Evolutionary conservation across 345 rosid genomes (phyloP), one percentile per base, ranked within the genome.

Genomic region (Rubroshorea leprosula): DNA sequence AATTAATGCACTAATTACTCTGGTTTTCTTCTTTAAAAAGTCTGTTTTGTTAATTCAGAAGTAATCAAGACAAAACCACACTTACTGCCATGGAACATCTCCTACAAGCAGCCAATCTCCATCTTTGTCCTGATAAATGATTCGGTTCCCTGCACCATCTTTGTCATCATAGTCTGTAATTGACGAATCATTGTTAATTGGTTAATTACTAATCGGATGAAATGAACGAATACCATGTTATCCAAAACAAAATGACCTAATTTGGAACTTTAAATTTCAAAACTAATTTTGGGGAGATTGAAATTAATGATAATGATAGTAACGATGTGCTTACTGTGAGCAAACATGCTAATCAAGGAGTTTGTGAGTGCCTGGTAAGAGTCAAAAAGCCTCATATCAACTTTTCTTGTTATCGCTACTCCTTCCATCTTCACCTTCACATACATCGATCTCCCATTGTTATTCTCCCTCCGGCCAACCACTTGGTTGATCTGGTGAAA

Each of bases 341-440:
- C 38, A 73, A 84, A 87, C 85, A 82, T 75, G 67, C 29, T 8
- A 46, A 83, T 74, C 68, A 83, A 69, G 58, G 78, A 78, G 54
- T 47, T 65, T 19, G 51, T 59, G 27, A 87, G 87, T 0, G 78
- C 53, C 31, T 74, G 72, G 39, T 78, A 76, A 31, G 87, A 81
- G 55, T 63, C 62, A 56, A 63, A 80, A 65, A 64, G 74, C 57
- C 63, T 77, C 12, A 84, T 51, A 66, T 87, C 68, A 60, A 87
- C 65, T 63, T 84, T 87, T 55, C 91, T 82, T 65, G 78, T 57
- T 56, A 87, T 84, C 38, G 79, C 73, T 17, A 73, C 79, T 25
- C 90, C 95, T 62, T 84, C 83, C 95, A 87, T 87, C 75, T 84
- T 82, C 62, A 87, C 91, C 64, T 87, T 84, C 12, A 87, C 86